A percentile compares a stretch with the other conserved stretches of the same genome.
phyloP scores from a whole-genome alignment of 139 green algal genomes.

The Micromonas pusilla region DNA sequence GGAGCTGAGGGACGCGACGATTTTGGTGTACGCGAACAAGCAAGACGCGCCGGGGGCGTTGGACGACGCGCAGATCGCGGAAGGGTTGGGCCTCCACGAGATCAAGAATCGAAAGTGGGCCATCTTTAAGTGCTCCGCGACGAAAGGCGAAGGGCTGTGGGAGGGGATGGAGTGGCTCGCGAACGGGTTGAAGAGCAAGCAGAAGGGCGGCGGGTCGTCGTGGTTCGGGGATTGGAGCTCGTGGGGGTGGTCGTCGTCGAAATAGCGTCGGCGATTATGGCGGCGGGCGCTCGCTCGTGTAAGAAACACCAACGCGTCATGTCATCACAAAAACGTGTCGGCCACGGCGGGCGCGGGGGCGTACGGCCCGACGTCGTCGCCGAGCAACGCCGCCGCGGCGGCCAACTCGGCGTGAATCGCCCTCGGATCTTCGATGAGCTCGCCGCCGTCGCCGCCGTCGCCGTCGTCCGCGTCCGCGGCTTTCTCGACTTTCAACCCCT shows the following conservation, averaged over 20 bases:
- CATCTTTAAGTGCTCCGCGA: conserved; percentile 93
- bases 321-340: neutral
- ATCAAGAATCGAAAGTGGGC: conserved; percentile 92
- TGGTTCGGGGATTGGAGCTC: no score
- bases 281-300: no score
- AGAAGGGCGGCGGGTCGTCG: no score
- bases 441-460: neutral
- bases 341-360: neutral
- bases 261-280: neutral
- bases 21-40: conserved; percentile 99
- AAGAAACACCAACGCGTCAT: neutral
- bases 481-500: no score
- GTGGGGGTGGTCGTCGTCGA: no score
- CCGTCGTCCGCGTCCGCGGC: no score
- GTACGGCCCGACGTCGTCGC: neutral
- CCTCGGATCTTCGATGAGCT: neutral
- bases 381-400: neutral
- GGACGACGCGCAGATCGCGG: conserved; percentile 80
- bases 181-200: conserved; percentile 61
- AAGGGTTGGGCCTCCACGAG: conserved; percentile 77
- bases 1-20: conserved; percentile 83
- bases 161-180: conserved; percentile 91
- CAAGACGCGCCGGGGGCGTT: conserved; percentile 91
- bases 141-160: conserved; percentile 92
- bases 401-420: neutral